Base-by-base conservation (phyloP, 106 monocot species). In the Acorus calamus region DNA sequence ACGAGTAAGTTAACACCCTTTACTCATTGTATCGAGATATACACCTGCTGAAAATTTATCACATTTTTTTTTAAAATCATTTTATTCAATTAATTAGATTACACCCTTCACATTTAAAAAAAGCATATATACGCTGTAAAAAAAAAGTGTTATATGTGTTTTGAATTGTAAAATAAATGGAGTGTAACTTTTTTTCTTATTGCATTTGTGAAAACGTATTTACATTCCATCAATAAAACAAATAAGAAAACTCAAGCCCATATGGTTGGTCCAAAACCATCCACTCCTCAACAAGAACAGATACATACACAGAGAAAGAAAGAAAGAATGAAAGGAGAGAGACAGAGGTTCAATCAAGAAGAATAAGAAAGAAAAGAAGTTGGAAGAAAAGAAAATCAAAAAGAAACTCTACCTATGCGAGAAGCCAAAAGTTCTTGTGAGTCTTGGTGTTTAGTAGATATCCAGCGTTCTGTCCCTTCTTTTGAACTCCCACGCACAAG, bases 401-500 rank as follows among this genome's bases (percentile, higher is more conserved):
- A 28, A 28, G 28, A 28, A 28, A 28, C 1, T 28, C 0, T 7
- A 49, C 53, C 71, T 83, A 89, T 65, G 89, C 89, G 60, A 93
- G 86, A 76, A 89, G 93, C 93, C 93, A 89, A 49, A 86, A 93
- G 80, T 93, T 93, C 67, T 86, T 89, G 66, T 93, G 93, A 3
- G 86, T 93, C 76, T 79, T 93, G 61, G 89, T 86, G 71, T 89
- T 89, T 66, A 93, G 93, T 50, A 93, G 71, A 62, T 93, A 93
- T 42, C 93, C 93, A 8, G 79, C 80, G 49, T 85, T 93, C 42
- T 93, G 85, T 0, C 83, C 86, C 69, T 86, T 93, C 83, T 93
- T 93, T 57, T 89, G 93, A 53, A 93, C 93, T 54, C 80, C 83
- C 53, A 93, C 86, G 54, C 93, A 93, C 3, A 89, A 64, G 60